phyloP scores from a whole-genome alignment of 495 filamentous ascomycete species.

The Lasiosphaeria hispida region DNA sequence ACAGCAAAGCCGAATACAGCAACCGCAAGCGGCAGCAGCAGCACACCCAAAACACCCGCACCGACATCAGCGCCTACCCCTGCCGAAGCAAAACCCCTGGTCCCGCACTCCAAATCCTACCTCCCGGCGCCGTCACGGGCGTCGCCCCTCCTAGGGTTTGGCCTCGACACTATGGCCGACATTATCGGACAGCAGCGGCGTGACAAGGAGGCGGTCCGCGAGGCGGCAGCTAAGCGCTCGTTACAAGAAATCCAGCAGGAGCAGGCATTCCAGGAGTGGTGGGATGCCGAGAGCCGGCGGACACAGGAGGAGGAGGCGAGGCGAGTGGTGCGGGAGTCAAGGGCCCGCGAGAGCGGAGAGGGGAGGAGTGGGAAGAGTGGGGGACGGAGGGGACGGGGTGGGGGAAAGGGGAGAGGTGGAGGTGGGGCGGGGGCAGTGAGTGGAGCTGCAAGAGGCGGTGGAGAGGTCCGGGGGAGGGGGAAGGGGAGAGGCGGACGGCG shows the following conservation, averaged over 20 bases:
- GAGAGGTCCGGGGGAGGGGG: background rate
- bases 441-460: background rate
- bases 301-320: conserved; percentile 63
- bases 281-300: conserved; percentile 84
- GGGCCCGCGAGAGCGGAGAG: conserved; percentile 26
- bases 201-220: conserved; percentile 77
- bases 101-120: conserved; percentile 53
- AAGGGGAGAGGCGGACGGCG: conserved; percentile 1
- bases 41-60: conserved; percentile 11
- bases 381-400: conserved; percentile 32
- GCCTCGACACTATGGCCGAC: conserved; percentile 59
- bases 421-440: background rate
- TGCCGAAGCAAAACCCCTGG: conserved; percentile 23
- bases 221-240: conserved; percentile 81
- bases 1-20: conserved; percentile 8
- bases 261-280: conserved; percentile 97
- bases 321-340: conserved; percentile 28
- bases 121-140: conserved; percentile 42
- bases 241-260: conserved; percentile 93
- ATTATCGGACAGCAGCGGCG: conserved; percentile 84
- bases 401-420: conserved; percentile 15
- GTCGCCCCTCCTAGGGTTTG: conserved; percentile 62
- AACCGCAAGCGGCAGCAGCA: background rate
- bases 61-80: background rate
- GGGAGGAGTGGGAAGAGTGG: conserved; percentile 18